A percentile compares a stretch with the other conserved stretches of the same genome.
These are phyloP conservation scores for Pelargonium fulgidum DNA, from an alignment of 441 rosid genomes.

Conservation along the genomic window DNA sequence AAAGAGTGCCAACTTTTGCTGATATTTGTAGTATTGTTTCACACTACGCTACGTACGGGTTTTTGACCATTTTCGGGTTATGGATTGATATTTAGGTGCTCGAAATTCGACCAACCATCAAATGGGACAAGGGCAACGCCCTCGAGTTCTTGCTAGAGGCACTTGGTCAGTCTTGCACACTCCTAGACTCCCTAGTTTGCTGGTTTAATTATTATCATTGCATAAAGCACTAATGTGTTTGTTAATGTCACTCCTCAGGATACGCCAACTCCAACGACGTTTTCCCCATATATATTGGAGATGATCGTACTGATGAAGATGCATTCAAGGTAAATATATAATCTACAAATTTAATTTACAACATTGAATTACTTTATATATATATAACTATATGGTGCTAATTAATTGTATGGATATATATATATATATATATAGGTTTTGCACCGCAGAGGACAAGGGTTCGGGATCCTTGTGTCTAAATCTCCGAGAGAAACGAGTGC, in stretches of 20 bases:
- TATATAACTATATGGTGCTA: too few species aligned
- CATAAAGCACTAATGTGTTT: background rate
- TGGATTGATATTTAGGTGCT: conserved; percentile 32
- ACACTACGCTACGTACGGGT: background rate
- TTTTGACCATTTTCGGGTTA: conserved; percentile 1
- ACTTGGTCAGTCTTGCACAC: conserved; percentile 40
- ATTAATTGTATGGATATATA: background rate
- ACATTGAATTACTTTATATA: too few species aligned
- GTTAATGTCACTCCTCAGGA: conserved; percentile 23
- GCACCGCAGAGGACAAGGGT: conserved; percentile 50
- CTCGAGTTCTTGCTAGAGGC: conserved; percentile 51
- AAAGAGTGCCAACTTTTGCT: too few species aligned
- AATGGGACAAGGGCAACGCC: conserved; percentile 77
- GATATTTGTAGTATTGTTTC: too few species aligned
- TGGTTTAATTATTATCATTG: too few species aligned
- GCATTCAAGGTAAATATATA: conserved; percentile 58
- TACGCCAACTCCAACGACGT: conserved; percentile 37
- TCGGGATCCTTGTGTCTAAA: conserved; percentile 62
- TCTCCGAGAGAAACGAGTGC: conserved; percentile 58
- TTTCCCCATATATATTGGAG: conserved; percentile 88
- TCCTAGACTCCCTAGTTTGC: too few species aligned
- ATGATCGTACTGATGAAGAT: conserved; percentile 95
- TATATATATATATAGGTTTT: conserved; percentile 34
- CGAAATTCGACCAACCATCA: conserved; percentile 67
- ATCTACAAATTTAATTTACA: background rate